Evolutionary conservation across 495 filamentous ascomycete species (phyloP).

Genomic region (Platismatia glauca): DNA sequence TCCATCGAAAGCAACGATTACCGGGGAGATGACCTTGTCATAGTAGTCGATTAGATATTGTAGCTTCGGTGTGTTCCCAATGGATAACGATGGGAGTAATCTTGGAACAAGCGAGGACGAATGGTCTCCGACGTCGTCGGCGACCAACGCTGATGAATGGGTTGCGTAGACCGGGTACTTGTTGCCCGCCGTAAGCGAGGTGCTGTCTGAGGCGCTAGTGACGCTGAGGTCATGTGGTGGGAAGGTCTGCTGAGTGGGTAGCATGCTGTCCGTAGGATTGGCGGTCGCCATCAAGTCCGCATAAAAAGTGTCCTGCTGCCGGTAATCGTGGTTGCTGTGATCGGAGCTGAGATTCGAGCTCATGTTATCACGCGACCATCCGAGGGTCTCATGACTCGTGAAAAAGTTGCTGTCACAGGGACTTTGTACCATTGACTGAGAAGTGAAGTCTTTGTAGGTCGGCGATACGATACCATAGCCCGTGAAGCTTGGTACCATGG

Average conservation of each 20-base stretch:
- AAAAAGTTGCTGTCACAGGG: slow-evolving; percentile 20
- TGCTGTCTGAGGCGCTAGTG: slow-evolving; percentile 9
- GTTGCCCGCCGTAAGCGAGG: slow-evolving; percentile 15
- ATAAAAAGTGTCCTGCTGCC: slow-evolving; percentile 22
- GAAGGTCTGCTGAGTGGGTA: slow-evolving; percentile 17
- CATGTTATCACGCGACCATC: slow-evolving; percentile 27
- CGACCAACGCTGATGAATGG: slow-evolving; percentile 16
- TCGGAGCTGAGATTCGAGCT: slow-evolving; percentile 32
- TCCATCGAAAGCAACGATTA: slow-evolving; percentile 84
- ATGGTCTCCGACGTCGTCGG: slow-evolving; percentile 26
- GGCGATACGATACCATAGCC: slow-evolving; percentile 21
- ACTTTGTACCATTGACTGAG: slow-evolving; percentile 10
- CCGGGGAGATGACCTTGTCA: slow-evolving; percentile 81
- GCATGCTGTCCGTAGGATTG: slow-evolving; percentile 16
- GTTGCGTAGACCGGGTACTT: slow-evolving; percentile 18
- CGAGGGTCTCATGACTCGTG: slow-evolving; percentile 14
- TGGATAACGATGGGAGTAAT: slow-evolving; percentile 37
- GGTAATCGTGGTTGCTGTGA: slow-evolving; percentile 26
- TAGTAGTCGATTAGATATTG: slow-evolving; percentile 55
- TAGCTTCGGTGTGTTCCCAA: slow-evolving; percentile 47
- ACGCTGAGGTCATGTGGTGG: slow-evolving; percentile 17
- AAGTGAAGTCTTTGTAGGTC: slow-evolving; percentile 15
- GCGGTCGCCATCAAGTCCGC: slow-evolving; percentile 15
- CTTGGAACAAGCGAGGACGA: slow-evolving; percentile 36
- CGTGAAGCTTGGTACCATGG: slow-evolving; percentile 22